phyloP scores from a whole-genome alignment of 73 alveolate species.

The Urostyla sp. region DNA sequence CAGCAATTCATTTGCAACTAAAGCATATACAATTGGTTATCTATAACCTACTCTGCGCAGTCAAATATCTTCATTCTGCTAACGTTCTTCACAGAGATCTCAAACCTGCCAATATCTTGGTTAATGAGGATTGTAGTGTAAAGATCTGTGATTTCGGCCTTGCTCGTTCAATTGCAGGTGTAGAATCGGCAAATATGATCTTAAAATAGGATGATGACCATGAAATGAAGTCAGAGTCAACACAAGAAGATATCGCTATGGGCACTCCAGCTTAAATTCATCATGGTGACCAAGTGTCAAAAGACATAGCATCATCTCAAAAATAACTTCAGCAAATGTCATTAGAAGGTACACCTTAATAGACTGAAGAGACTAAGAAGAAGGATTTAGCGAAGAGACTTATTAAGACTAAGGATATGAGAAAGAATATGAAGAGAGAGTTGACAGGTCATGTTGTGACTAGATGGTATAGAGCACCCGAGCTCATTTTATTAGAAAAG shows the following conservation, averaged over 20 bases:
- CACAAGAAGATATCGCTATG: background rate
- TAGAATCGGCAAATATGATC: constrained; percentile 55
- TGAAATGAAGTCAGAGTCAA: background rate
- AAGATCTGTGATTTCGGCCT: constrained; percentile 96
- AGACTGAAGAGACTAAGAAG: constrained; percentile 43
- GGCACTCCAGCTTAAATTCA: background rate
- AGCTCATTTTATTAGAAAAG: constrained; percentile 64
- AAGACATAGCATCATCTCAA: too few species aligned
- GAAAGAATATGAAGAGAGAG: constrained; percentile 59
- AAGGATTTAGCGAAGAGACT: constrained; percentile 36
- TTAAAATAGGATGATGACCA: constrained; percentile 6
- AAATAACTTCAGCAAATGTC: too few species aligned
- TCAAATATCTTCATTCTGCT: constrained; percentile 88
- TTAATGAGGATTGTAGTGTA: constrained; percentile 92
- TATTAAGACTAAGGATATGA: constrained; percentile 44
- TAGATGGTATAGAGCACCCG: constrained; percentile 82
- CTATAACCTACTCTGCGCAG: constrained; percentile 85
- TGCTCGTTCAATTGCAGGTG: constrained; percentile 77
- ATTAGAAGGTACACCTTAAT: too few species aligned
- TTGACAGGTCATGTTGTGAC: constrained; percentile 76
- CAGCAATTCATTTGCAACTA: constrained; percentile 81
- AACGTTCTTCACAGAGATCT: constrained; percentile 94
- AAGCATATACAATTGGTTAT: constrained; percentile 79
- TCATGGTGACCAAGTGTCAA: background rate
- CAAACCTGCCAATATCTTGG: constrained; percentile 94